Conservation (phyloP, 2,329 filamentous ascomycete genomes). For the Helotiales sp. region DNA sequence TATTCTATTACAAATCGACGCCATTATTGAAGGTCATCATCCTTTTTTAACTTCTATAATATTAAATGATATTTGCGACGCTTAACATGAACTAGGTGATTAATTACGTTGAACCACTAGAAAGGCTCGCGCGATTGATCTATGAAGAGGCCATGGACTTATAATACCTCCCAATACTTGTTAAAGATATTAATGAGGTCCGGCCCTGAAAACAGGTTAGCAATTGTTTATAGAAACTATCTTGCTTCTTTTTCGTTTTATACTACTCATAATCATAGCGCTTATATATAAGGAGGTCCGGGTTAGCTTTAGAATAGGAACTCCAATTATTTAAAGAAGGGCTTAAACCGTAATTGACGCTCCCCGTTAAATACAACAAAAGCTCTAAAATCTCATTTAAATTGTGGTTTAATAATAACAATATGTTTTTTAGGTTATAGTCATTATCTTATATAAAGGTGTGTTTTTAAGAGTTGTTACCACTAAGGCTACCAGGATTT, state of each 20-base stretch:
- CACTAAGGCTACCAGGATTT: no score
- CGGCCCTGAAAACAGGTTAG: background rate
- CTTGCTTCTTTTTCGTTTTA: slow-evolving; percentile 12
- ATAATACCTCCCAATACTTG: background rate
- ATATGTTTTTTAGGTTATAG: no score
- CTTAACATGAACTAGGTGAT: background rate
- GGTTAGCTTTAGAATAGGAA: no score
- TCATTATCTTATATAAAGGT: no score
- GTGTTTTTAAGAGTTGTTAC: no score
- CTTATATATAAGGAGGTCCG: no score
- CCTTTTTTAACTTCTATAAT: background rate
- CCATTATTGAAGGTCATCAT: background rate
- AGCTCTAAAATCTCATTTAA: no score
- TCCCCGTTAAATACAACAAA: no score
- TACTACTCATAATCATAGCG: no score
- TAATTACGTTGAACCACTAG: background rate
- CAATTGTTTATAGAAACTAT: background rate
- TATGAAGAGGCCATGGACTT: background rate
- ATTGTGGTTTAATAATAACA: no score
- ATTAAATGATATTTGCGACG: background rate
- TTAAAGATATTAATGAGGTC: background rate
- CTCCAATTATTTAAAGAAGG: no score
- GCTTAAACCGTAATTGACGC: no score
- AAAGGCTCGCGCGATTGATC: background rate
- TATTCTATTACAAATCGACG: background rate